Base-by-base conservation (phyloP, 2,329 filamentous ascomycete species). In the Aspergillus terreus region DNA sequence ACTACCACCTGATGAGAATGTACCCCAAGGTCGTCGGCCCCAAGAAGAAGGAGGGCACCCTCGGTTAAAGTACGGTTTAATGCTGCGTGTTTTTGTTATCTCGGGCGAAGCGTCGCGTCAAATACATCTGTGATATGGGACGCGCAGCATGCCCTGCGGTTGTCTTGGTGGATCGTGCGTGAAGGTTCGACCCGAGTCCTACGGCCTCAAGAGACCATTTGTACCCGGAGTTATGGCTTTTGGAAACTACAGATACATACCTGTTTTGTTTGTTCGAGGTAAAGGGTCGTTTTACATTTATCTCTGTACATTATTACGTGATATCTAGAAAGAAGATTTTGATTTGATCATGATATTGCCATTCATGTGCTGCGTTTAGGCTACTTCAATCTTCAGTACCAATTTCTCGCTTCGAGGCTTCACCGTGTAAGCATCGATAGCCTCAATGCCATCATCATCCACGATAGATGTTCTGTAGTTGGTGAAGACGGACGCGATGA, bases 1-100 rank as follows among this genome's bases (percentile, higher is more conserved):
- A 97, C 76, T 92, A 92, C 78, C 92, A 96, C 70, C 78, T 97
- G 41, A 82, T 82, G 59, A 83, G 94, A 64, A 82, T 88, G 76
- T 88, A 87, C 63, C 83, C 84, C 12, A 83, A 86, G 69, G 78
- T 95, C 78, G 82, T 86, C 75, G 81, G 86, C 65, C 80, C 84
- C 59, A 76, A 84, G 81, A 82, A 92, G 73, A 80, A 79, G 71
- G 82, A 85, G 62, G 66, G 68, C 51, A 60, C 64, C 46, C 59
- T 72, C 56, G 68, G 67, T 51, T 73, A 65, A 57, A 11, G 42
- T 32, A 23, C 17, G 30, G 32, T 46, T 21, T 4, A 12, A 33
- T 46, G 25, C 15, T 15, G 44, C 38, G 10, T 21, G 38, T 42
- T 46, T 35, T 44, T 44, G 40, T 44, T 49, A 27, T 44, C 43